Percentiles rank a stretch among this genome's conserved stretches.
phyloP scores from a whole-genome alignment of 768 basidiomycete genomes.

The Coprinopsis marcescibilis region DNA sequence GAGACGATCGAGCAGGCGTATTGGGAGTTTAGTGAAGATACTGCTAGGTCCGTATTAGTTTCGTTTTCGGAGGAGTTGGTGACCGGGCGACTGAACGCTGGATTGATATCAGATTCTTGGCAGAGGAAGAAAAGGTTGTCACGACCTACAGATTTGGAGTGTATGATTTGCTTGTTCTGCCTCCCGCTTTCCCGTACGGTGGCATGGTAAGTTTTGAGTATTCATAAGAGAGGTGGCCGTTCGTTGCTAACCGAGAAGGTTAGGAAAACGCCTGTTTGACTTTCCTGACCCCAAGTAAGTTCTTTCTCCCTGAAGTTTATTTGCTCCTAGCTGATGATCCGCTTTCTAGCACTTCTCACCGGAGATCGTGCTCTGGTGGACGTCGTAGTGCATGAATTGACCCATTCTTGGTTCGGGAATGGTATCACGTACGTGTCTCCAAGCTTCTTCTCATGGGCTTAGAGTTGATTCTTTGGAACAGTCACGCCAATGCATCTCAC shows the following conservation, averaged over 20 bases:
- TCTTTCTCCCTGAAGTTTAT: neutral
- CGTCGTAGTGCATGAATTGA: conserved; percentile 83
- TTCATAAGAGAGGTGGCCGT: too few species aligned
- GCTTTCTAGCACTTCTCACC: conserved; percentile 60
- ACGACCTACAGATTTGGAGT: conserved; percentile 79
- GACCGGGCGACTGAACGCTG: neutral
- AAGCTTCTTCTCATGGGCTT: neutral
- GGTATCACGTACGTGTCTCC: conserved; percentile 55
- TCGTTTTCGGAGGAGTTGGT: neutral
- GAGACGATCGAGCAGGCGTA: conserved; percentile 66
- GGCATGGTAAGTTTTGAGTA: too few species aligned
- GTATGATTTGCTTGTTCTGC: conserved; percentile 85
- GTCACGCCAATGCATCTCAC: conserved; percentile 68
- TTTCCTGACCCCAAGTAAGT: conserved; percentile 81
- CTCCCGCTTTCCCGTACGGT: conserved; percentile 90
- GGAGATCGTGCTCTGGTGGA: conserved; percentile 85
- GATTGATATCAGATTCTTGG: conserved; percentile 58
- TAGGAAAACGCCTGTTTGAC: conserved; percentile 89
- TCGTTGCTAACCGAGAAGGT: too few species aligned
- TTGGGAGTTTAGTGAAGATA: conserved; percentile 89
- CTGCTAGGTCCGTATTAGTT: conserved; percentile 47
- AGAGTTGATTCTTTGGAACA: conserved; percentile 14
- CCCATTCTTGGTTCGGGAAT: conserved; percentile 92
- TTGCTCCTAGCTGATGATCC: neutral
- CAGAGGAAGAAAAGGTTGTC: conserved; percentile 69